These are phyloP conservation scores for Ustilago loliicola DNA, from an alignment of 1,284 basidiomycete species.

Conservation along the genomic window DNA sequence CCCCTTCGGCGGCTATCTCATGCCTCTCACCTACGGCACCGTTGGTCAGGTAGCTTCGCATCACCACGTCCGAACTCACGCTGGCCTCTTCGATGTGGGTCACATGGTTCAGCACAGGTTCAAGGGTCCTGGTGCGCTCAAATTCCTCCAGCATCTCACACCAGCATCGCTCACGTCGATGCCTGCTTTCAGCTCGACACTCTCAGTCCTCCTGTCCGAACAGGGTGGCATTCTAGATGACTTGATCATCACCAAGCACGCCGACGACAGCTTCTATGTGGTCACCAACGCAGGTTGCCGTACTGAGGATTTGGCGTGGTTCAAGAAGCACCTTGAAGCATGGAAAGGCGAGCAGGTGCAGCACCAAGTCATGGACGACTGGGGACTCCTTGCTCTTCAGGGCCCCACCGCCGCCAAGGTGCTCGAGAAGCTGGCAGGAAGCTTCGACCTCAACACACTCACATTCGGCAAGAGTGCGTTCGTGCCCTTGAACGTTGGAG, in stretches of 20 bases:
- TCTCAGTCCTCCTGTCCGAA: conserved; percentile 87
- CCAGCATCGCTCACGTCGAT: conserved; percentile 76
- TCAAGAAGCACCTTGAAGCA: conserved; percentile 76
- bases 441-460: conserved; percentile 75
- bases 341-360: conserved; percentile 76
- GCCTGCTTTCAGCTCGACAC: conserved; percentile 79
- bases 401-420: conserved; percentile 87
- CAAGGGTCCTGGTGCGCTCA: conserved; percentile 71
- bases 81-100: conserved; percentile 95
- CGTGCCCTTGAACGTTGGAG: conserved; percentile 73
- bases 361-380: conserved; percentile 84
- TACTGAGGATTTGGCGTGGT: conserved; percentile 84
- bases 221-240: conserved; percentile 96
- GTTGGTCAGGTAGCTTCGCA: conserved; percentile 83
- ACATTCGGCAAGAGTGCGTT: conserved; percentile 67
- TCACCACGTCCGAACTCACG: conserved; percentile 85
- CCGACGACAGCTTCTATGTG: conserved; percentile 81
- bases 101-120: conserved; percentile 82
- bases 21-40: conserved; percentile 87
- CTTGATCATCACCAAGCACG: conserved; percentile 73
- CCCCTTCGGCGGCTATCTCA: conserved; percentile 92
- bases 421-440: conserved; percentile 75
- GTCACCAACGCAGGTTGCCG: conserved; percentile 95
- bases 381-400: conserved; percentile 92
- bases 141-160: conserved; percentile 85